phyloP scores from a whole-genome alignment of 306 rosid genomes.

The Rosa multiflora region DNA sequence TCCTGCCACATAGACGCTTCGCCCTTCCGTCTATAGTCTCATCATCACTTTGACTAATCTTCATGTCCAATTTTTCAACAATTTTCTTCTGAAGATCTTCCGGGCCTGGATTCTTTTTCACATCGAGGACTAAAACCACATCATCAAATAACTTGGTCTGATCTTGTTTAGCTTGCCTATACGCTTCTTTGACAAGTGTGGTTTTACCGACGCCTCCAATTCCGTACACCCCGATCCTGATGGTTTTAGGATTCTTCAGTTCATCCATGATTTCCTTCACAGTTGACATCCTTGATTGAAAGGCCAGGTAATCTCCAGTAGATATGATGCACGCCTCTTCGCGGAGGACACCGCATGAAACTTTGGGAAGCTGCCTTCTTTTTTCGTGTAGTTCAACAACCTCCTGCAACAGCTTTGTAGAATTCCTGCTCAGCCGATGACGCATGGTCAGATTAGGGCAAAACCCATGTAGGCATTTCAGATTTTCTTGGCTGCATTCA shows the following conservation, averaged over 20 bases:
- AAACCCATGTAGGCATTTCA: too few relatives aligned
- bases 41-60: neutral
- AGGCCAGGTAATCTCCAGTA: neutral
- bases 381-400: too few relatives aligned
- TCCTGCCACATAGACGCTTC: neutral
- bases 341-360: too few relatives aligned
- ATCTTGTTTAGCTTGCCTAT: neutral
- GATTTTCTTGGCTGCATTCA: too few relatives aligned
- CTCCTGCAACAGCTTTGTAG: too few relatives aligned
- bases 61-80: slow-evolving; percentile 18
- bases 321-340: too few relatives aligned
- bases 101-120: slow-evolving; percentile 7
- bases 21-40: neutral
- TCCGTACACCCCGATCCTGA: slow-evolving; percentile 22
- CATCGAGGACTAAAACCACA: slow-evolving; percentile 2
- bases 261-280: slow-evolving; percentile 18
- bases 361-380: too few relatives aligned
- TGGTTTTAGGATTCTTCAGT: neutral
- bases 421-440: too few relatives aligned
- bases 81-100: slow-evolving; percentile 17
- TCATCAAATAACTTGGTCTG: slow-evolving; percentile 8
- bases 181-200: slow-evolving; percentile 15
- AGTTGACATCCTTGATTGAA: slow-evolving; percentile 19
- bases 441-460: too few relatives aligned
- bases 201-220: slow-evolving; percentile 30